phyloP scores from a whole-genome alignment of 73 alveolate genomes.

The Durusdinium trenchii region DNA sequence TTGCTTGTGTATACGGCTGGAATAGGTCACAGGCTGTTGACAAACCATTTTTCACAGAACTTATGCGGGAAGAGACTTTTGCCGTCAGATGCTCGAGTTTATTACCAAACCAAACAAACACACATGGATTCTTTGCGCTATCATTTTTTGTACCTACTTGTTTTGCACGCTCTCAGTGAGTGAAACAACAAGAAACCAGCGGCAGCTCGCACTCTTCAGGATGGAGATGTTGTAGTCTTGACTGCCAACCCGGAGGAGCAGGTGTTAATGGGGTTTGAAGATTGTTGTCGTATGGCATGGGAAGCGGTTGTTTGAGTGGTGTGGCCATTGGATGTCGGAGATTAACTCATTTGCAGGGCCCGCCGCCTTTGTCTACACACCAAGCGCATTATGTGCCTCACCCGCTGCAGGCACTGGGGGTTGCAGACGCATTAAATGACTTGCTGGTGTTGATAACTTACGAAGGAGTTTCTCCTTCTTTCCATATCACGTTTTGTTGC shows the following conservation, averaged over 20 bases:
- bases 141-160: background rate
- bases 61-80: background rate
- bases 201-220: too few relatives aligned
- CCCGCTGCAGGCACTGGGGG: conserved; percentile 39
- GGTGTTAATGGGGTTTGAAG: background rate
- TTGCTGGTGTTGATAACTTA: background rate
- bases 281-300: background rate
- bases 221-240: conserved; percentile 83
- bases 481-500: background rate
- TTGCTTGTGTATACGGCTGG: background rate
- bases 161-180: background rate
- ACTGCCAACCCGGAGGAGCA: conserved; percentile 76
- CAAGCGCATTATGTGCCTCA: conserved; percentile 93
- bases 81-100: background rate
- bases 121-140: too few relatives aligned
- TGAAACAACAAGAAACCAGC: background rate
- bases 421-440: background rate
- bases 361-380: conserved; percentile 77
- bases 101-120: too few relatives aligned
- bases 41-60: background rate
- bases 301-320: too few relatives aligned
- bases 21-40: background rate
- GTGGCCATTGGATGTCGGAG: too few relatives aligned
- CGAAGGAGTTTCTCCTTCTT: background rate
- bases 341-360: background rate